Evolutionary conservation across 768 basidiomycete species (phyloP).

Genomic region (Albatrellus ellisii): DNA sequence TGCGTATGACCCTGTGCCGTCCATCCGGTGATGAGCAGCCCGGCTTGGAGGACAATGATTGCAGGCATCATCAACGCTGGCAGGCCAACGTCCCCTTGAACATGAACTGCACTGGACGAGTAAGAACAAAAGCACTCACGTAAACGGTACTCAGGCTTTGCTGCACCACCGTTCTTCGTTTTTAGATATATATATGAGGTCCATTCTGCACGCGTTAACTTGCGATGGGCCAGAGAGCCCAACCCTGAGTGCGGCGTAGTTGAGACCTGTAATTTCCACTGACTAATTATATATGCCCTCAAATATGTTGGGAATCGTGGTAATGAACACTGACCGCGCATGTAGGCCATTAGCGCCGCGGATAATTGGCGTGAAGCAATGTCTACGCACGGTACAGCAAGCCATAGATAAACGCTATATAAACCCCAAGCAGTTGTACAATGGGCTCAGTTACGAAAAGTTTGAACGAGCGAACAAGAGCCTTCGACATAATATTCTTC

Average conservation of each 20-base stretch:
- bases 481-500: constrained; percentile 34
- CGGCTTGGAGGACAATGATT: background rate
- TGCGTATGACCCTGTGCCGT: too few species aligned
- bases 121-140: background rate
- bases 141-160: background rate
- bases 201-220: constrained; percentile 43
- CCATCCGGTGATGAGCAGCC: too few species aligned
- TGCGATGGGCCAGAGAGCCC: constrained; percentile 39
- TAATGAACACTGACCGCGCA: constrained; percentile 40
- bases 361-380: background rate
- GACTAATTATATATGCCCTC: constrained; percentile 36
- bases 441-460: constrained; percentile 52
- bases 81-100: background rate
- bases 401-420: constrained; percentile 59
- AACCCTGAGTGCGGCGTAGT: constrained; percentile 61
- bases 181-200: constrained; percentile 29
- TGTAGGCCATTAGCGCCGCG: background rate
- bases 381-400: constrained; percentile 10
- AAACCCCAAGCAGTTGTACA: constrained; percentile 50
- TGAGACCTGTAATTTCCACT: constrained; percentile 46
- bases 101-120: background rate
- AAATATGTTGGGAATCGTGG: constrained; percentile 51
- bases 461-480: constrained; percentile 53
- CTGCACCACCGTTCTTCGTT: background rate
- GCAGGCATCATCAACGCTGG: background rate